Evolutionary conservation across 306 rosid genomes (phyloP).

Genomic region (Quercus ilex): DNA sequence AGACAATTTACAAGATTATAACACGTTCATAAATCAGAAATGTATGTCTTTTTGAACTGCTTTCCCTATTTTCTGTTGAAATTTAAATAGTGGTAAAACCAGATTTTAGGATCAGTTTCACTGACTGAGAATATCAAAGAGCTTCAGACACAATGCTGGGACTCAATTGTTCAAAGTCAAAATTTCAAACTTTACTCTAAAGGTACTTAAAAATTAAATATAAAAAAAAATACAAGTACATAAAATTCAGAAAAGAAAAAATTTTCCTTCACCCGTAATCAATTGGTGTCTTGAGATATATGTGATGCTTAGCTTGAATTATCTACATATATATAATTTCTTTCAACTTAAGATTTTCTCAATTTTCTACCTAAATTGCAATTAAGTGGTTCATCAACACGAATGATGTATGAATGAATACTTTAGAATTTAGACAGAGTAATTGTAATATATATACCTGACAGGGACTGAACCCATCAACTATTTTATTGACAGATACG

Average conservation of each 20-base stretch:
- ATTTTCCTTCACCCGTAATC: neutral
- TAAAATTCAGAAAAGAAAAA: neutral
- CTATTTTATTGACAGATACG: conserved; percentile 41
- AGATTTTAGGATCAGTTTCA: neutral
- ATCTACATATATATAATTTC: neutral
- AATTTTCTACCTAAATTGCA: neutral
- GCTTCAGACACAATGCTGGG: neutral
- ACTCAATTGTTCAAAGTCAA: neutral
- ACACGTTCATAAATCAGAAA: neutral
- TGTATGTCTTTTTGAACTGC: neutral
- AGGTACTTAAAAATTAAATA: neutral
- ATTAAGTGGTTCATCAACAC: conserved; percentile 3
- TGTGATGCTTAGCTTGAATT: neutral
- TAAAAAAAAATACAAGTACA: neutral
- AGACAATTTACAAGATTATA: neutral
- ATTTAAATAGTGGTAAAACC: neutral
- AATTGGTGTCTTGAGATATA: neutral
- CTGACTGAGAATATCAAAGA: neutral
- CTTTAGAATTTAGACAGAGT: neutral
- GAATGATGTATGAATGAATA: neutral
- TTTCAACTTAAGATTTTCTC: neutral
- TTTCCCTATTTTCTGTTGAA: neutral
- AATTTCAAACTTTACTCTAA: neutral
- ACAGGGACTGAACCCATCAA: conserved; percentile 47
- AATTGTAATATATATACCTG: conserved; percentile 39